These are phyloP conservation scores for Naegleria fowleri DNA, from an alignment of 208 protist species.

Conservation along the genomic window DNA sequence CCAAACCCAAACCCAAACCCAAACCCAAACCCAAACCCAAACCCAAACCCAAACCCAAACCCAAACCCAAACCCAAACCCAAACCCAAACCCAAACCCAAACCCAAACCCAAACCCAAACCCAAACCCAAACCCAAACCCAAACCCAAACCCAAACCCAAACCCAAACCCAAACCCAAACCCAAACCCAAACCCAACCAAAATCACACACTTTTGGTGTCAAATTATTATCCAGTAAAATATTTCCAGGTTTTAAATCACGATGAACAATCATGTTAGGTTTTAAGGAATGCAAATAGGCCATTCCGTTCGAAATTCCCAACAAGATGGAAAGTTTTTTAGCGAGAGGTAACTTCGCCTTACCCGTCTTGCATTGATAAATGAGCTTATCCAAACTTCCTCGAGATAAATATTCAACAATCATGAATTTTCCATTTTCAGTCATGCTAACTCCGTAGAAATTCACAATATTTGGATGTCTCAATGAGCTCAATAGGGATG, in stretches of 20 bases:
- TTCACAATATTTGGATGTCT: too few species aligned
- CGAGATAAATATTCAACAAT: too few species aligned
- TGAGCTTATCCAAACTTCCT: too few species aligned
- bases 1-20: conserved; percentile 50
- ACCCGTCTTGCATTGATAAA: too few species aligned
- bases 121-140: conserved; percentile 51
- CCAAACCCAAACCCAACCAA: background rate
- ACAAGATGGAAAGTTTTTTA: too few species aligned
- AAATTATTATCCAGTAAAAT: background rate
- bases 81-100: conserved; percentile 48
- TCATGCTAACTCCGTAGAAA: too few species aligned
- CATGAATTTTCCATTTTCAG: too few species aligned
- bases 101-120: conserved; percentile 49
- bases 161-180: conserved; percentile 48
- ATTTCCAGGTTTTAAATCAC: background rate
- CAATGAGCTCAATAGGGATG: too few species aligned
- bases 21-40: conserved; percentile 50
- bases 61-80: conserved; percentile 42
- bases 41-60: conserved; percentile 43
- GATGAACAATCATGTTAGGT: too few species aligned
- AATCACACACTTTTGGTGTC: background rate
- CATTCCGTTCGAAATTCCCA: too few species aligned
- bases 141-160: conserved; percentile 51
- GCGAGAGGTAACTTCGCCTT: too few species aligned
- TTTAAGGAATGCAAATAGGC: too few species aligned